A percentile compares a stretch with the other conserved stretches of the same genome.
These are phyloP conservation scores for Aspergillus quadrilineatus DNA, from an alignment of 2,329 filamentous ascomycete species.

Conservation along the genomic window DNA sequence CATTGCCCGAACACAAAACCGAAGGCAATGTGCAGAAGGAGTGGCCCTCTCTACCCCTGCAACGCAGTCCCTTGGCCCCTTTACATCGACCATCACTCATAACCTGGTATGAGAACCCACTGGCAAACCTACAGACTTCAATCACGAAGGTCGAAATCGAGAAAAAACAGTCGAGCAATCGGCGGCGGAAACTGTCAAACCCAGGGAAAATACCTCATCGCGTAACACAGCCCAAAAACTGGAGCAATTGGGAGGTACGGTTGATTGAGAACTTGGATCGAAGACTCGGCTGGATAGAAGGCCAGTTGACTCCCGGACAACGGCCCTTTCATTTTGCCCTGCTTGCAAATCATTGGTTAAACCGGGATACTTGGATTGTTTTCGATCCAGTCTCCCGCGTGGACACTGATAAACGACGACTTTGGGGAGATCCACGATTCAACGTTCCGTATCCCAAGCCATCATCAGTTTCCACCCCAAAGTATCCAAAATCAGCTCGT, in stretches of 20 bases:
- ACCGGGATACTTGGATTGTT: constrained; percentile 41
- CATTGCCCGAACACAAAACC: not conserved
- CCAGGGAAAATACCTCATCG: not conserved
- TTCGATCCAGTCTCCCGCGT: constrained; percentile 41
- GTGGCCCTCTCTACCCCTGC: not conserved
- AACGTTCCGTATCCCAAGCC: constrained; percentile 31
- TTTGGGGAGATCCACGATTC: constrained; percentile 38
- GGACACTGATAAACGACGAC: constrained; percentile 30
- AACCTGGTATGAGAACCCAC: not conserved
- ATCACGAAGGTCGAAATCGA: not conserved
- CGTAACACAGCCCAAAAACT: constrained; percentile 7
- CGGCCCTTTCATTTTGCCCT: constrained; percentile 42
- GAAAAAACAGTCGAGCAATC: not conserved
- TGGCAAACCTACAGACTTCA: not conserved
- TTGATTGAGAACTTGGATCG: constrained; percentile 37
- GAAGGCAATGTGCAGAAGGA: not conserved
- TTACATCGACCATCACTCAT: not conserved
- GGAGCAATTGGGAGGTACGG: constrained; percentile 39
- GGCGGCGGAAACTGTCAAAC: not conserved
- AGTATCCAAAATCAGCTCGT: constrained; percentile 25
- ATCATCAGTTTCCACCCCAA: constrained; percentile 22
- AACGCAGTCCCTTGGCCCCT: not conserved
- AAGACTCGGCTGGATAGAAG: constrained; percentile 39
- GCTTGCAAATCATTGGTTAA: constrained; percentile 46
- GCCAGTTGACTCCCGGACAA: constrained; percentile 40